Evolutionary conservation across 441 rosid species (phyloP), one percentile per base, ranked within the genome.

Genomic region (Euphorbia schlechtendalii): DNA sequence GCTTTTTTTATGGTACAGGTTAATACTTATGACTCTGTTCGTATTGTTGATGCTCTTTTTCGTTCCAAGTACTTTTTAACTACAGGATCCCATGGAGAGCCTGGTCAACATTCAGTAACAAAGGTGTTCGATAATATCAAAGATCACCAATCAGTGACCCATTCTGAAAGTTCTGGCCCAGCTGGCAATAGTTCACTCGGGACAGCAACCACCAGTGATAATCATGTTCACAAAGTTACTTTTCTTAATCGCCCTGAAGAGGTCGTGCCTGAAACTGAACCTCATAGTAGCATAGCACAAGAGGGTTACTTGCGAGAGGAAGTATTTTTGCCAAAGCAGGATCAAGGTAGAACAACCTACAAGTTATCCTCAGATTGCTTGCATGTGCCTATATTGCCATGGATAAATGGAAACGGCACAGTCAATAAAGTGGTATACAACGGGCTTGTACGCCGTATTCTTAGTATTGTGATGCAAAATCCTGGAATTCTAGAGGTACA

Each of bases 321-420:
- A 15, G 65, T 25, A 9, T 69, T 63, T 64, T 66, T 70, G 40
- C 71, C 64, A 32, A 79, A 65, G 56, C 72, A 34, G 54, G 43
- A 59, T 64, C 69, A 36, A 7, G 75, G 77, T 22, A 72, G 64
- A 54, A 76, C 81, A 71, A 69, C 64, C 59, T 64, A 59, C 61
- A 60, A 68, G 59, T 73, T 67, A 12, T 71, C 72, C 61, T 70
- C 78, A 30, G 64, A 75, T 67, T 81, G 73, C 67, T 65, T 72
- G 68, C 71, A 76, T 68, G 63, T 81, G 68, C 96, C 94, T 25
- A 85, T 94, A 78, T 77, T 76, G 65, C 99, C 98, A 62, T 94
- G 99, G 99, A 74, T 91, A 66, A 91, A 91, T 77, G 94, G 90
- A 68, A 90, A 94, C 76, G 96, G 94, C 63, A 84, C 88, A 24